Evolutionary conservation across 108 stramenopile species (phyloP).

Genomic region (Chaetoceros muelleri): DNA sequence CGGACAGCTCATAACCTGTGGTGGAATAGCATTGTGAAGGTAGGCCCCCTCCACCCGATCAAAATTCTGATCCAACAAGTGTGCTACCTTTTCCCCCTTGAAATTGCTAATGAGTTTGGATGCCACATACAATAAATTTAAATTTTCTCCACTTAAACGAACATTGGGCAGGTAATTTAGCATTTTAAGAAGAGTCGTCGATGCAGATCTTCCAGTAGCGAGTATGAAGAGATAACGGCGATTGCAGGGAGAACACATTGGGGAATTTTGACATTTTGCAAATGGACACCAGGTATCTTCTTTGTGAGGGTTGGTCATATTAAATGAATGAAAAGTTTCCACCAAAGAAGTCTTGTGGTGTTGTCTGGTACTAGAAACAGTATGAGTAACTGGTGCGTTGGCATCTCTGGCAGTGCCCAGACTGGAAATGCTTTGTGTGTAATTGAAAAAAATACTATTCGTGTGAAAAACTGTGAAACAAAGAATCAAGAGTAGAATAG

Average conservation of each 20-base stretch:
- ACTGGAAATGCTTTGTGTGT: too few species aligned
- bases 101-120: constrained; percentile 2
- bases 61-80: neutral
- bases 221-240: constrained; percentile 21
- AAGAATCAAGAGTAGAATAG: too few species aligned
- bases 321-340: constrained; percentile 3
- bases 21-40: constrained; percentile 4
- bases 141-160: constrained; percentile 25
- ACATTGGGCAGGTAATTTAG: constrained; percentile 22
- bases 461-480: too few species aligned
- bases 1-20: constrained; percentile 6
- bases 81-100: neutral
- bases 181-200: constrained; percentile 25
- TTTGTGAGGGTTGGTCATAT: constrained; percentile 5
- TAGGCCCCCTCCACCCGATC: neutral
- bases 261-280: constrained; percentile 1
- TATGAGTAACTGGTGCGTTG: too few species aligned
- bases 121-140: constrained; percentile 11
- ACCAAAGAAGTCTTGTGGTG: too few species aligned
- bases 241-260: constrained; percentile 18
- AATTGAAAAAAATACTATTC: too few species aligned
- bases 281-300: constrained; percentile 3
- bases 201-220: constrained; percentile 25
- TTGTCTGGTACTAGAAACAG: too few species aligned
- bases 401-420: too few species aligned